Evolutionary conservation across 306 rosid species (phyloP), one percentile per base, ranked within the genome.

Genomic region (Glycyrrhiza uralensis): DNA sequence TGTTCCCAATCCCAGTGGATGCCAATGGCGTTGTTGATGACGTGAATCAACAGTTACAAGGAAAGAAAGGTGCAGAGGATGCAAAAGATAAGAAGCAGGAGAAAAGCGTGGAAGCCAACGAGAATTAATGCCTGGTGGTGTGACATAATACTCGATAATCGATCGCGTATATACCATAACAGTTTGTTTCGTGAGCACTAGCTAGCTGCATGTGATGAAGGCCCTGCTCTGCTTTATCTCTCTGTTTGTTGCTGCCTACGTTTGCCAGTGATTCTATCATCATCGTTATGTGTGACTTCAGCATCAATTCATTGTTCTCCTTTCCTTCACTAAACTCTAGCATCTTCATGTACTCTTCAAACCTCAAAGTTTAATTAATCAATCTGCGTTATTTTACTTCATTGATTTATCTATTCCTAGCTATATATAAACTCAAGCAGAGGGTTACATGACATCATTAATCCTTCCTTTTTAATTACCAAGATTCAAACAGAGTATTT

Each of bases 1-100:
- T 82, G 30, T 77, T 72, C 47, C 82, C 85, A 51, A 56, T 61
- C 10, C 32, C 76, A 38, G 6, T 47, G 7, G 57, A 62, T 68
- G 70, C 39, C 4, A 51, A 26, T 0, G 15, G 33, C 1, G 50
- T 4, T 45, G 41, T 22, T 62, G 77, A 44, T 14, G 44, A 22
- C 4, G 55, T 68, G n/a, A 75, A 63, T 23, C 56, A 46, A 35
- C 64, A 36, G 13, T 10, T 7, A 12, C 35, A 38, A 29, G 66
- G 6, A 12, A 39, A 51, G 17, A 22, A 76, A 44, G 28, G 6
- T 7, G 38, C 8, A 19, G 33, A 49, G 18, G 71, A 18, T n/a
- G 30, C 49, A 42, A 30, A 38, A 9, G 30, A 18, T n/a, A n/a
- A n/a, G 8, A 23, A 33, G 47, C 22, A 18, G 0, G 11, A 66